Percentiles rank a stretch among this genome's conserved stretches.
Conservation (phyloP, 768 basidiomycete species). For the Xerocomellus dryophilus region DNA sequence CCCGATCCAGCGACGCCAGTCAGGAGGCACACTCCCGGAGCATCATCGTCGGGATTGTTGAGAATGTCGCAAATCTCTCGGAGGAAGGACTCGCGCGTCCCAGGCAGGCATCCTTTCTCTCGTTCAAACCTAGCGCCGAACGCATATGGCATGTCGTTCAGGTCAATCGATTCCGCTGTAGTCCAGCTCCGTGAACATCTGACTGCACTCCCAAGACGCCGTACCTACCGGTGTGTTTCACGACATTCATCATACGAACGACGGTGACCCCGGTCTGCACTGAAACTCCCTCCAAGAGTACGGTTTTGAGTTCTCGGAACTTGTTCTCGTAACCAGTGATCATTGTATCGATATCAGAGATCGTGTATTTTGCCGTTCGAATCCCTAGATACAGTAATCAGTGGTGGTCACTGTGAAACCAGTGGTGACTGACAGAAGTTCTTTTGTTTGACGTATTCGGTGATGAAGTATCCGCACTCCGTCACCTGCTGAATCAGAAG, state of each 20-base stretch:
- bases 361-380: background rate
- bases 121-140: constrained; percentile 8
- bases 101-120: constrained; percentile 3
- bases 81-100: background rate
- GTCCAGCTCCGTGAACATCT: background rate
- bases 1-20: no score
- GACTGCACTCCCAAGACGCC: background rate
- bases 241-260: background rate
- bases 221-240: background rate
- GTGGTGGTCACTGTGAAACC: background rate
- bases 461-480: constrained; percentile 2
- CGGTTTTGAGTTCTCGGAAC: background rate
- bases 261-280: background rate
- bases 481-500: background rate
- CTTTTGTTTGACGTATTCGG: background rate
- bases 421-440: background rate
- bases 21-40: no score
- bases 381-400: background rate
- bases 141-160: constrained; percentile 7
- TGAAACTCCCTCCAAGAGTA: background rate
- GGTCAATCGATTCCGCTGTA: background rate
- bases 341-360: background rate
- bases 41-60: background rate
- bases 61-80: background rate
- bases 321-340: background rate